phyloP scores from a whole-genome alignment of 805 yeast species.

The Citeromyces matritensis region DNA sequence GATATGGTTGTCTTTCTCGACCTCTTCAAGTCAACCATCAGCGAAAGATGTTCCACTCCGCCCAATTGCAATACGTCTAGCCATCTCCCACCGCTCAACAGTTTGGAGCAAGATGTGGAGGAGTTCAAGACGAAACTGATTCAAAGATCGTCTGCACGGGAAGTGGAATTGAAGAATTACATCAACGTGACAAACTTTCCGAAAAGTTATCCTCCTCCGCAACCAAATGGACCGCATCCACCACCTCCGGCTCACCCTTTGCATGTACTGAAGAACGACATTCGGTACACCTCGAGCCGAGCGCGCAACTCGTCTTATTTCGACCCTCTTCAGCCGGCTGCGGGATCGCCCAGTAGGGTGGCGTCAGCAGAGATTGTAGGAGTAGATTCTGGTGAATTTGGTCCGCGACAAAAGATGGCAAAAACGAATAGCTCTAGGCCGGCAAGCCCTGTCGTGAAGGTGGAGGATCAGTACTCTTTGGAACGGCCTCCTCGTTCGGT shows the following conservation, averaged over 20 bases:
- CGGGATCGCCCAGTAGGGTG: too few species aligned
- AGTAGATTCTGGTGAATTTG: too few species aligned
- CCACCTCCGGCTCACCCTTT: constrained; percentile 13
- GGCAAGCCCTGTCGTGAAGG: too few species aligned
- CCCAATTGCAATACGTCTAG: not conserved
- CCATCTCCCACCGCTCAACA: not conserved
- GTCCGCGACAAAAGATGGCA: too few species aligned
- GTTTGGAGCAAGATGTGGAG: constrained; percentile 9
- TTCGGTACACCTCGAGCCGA: constrained; percentile 12
- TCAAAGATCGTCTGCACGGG: constrained; percentile 6
- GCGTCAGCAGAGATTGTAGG: too few species aligned
- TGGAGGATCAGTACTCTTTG: too few species aligned
- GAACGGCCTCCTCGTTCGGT: constrained; percentile 13
- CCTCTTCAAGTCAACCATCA: constrained; percentile 10
- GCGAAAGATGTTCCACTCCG: too few species aligned
- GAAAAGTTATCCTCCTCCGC: constrained; percentile 3
- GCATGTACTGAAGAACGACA: constrained; percentile 14
- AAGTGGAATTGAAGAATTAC: constrained; percentile 2
- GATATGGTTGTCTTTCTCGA: constrained; percentile 41
- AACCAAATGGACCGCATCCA: constrained; percentile 5
- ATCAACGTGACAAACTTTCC: constrained; percentile 1
- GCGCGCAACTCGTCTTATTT: constrained; percentile 23
- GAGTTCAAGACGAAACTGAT: constrained; percentile 11
- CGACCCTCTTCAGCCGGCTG: constrained; percentile 15
- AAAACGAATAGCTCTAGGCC: too few species aligned